phyloP scores from a whole-genome alignment of 2,329 filamentous ascomycete genomes.

The Fusarium musae region DNA sequence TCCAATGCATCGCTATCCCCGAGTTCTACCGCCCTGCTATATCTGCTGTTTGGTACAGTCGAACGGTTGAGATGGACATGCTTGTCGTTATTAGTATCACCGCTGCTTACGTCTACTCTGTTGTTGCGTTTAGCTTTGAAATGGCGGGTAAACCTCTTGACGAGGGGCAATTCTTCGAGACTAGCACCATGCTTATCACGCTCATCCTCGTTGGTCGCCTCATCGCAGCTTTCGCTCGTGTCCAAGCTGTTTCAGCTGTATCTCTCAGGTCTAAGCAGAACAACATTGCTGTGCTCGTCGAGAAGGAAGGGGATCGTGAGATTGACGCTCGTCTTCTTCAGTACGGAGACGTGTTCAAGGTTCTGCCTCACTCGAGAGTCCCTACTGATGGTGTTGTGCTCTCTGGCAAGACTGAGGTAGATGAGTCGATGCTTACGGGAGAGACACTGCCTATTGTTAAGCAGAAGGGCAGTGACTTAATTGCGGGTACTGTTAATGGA shows the following conservation, averaged over 20 bases:
- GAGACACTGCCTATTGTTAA: constrained; percentile 3
- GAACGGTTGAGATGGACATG: constrained; percentile 66
- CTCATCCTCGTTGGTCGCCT: constrained; percentile 53
- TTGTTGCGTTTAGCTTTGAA: constrained; percentile 52
- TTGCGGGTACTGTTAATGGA: constrained; percentile 44
- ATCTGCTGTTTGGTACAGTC: constrained; percentile 56
- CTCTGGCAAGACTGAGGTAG: constrained; percentile 64
- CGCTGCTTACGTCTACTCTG: constrained; percentile 63
- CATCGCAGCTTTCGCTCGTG: constrained; percentile 51
- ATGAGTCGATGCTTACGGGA: constrained; percentile 68
- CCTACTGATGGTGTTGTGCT: constrained; percentile 69
- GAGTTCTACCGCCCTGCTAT: constrained; percentile 63
- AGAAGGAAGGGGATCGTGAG: constrained; percentile 48
- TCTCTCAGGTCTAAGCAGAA: constrained; percentile 59
- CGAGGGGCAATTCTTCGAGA: constrained; percentile 44
- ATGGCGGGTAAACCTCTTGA: constrained; percentile 47
- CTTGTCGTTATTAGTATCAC: constrained; percentile 65
- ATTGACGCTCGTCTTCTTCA: constrained; percentile 69
- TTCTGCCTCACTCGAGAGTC: constrained; percentile 62
- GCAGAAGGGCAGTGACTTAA: constrained; percentile 1
- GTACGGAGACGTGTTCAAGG: constrained; percentile 65
- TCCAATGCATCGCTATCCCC: constrained; percentile 60
- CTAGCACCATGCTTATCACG: constrained; percentile 56
- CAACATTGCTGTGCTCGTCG: constrained; percentile 58
- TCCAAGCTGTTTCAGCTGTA: constrained; percentile 51